Base-by-base conservation (phyloP, 169 alveolate species). In the Cryptosporidium ryanae region DNA sequence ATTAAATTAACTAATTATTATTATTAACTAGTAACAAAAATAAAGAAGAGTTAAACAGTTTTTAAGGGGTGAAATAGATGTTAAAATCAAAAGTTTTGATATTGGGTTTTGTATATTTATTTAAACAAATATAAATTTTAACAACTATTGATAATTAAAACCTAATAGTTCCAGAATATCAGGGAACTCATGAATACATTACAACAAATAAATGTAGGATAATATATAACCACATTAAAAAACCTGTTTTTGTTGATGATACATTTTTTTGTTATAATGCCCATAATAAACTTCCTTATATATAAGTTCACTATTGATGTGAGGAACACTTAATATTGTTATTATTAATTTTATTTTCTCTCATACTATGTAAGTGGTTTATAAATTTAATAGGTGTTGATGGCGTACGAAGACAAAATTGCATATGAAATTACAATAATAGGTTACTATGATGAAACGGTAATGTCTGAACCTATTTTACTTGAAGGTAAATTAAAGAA, bases 221-320 rank as follows among this genome's bases (percentile, higher is more conserved):
- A 25, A 96, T 96, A 2, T 82, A 90, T 15, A 64, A 90, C 64
- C 66, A 91, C 59, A 89, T 87, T 57, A 90, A 89, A 44, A 84
- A 82, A 7, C 96, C 97, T 25, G 95, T 95, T 31, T 82, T 96
- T 43, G 92, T 91, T 13, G 99, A 96, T 82, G 99, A 96, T 87
- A 96, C 98, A 12, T 94, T 96, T 1, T 93, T 96, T 21, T 95
- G 98, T 90, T 96, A 95, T 91, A 93, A 95, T 82, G 97, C 98
- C 3, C 89, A 92, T 29, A 91, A 91, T 31, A 98, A 98, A 52
- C 94, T 97, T 1, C 98, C 98, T 17, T 97, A 96, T 82, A 94
- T 96, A 97, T 95, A 93, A 67, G 90, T 76, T 59, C 6, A 0
- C 32, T 63, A 25, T 2, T 63, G 21, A 15, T 0, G 21, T 0